phyloP scores from a whole-genome alignment of 164 flowering plant genomes.

The Platanus orientalis region DNA sequence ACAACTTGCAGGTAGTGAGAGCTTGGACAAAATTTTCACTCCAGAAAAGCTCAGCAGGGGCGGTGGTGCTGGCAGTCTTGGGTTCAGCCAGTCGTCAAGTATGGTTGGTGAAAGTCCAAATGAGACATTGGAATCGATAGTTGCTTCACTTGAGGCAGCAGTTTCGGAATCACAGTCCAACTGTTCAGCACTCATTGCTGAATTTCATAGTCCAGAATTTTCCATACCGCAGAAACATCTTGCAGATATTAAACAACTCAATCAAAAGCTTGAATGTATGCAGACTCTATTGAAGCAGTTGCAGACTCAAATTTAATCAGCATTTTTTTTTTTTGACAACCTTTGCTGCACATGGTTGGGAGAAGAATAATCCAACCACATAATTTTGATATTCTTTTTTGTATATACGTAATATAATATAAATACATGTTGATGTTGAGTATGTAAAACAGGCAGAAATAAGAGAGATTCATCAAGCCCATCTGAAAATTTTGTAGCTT shows the following conservation, averaged over 20 bases:
- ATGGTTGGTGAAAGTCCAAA: conserved; percentile 17
- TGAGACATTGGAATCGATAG: conserved; percentile 41
- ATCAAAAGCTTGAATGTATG: conserved; percentile 60
- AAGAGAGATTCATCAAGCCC: not conserved
- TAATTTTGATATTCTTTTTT: conserved; percentile 31
- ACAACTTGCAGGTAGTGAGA: conserved; percentile 62
- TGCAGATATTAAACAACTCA: conserved; percentile 42
- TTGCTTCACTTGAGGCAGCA: conserved; percentile 65
- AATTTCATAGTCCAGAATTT: conserved; percentile 30
- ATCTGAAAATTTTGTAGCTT: conserved; percentile 20
- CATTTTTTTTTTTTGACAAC: not conserved
- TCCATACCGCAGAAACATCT: conserved; percentile 30
- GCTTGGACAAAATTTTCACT: conserved; percentile 69
- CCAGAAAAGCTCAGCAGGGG: conserved; percentile 47
- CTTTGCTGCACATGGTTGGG: conserved; percentile 17
- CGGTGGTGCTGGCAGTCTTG: conserved; percentile 28
- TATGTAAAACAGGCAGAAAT: conserved; percentile 18
- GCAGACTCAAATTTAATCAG: conserved; percentile 39
- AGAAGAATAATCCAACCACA: conserved; percentile 13
- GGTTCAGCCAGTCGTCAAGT: conserved; percentile 28
- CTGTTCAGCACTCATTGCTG: conserved; percentile 50
- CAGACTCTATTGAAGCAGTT: conserved; percentile 48
- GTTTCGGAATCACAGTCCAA: conserved; percentile 58
- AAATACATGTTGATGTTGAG: conserved; percentile 21
- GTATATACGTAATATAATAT: conserved; percentile 26